Evolutionary conservation across 129 eudicot genomes (phyloP), one percentile per base, ranked within the genome.

Genomic region (Flaveria brownii): DNA sequence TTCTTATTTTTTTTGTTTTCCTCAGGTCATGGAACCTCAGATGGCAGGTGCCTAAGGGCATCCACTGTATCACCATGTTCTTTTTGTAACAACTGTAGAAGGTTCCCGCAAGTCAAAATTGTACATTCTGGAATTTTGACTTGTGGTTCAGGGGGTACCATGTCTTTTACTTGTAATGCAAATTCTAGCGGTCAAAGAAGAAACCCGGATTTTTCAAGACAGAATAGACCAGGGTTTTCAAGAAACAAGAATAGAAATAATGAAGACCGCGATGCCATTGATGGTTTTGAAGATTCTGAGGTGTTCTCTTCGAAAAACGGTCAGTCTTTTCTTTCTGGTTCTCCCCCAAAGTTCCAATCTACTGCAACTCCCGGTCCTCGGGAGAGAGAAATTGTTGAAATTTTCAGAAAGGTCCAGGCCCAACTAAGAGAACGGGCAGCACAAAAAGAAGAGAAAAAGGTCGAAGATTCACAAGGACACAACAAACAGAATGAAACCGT

Each of bases 341-440:
- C 82, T 39, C 67, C 84, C 75, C 79, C 78, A 0, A 91, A 80
- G 60, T 80, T 72, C 76, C 90, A 83, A 71, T 80, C 91, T 2
- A 74, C 96, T 4, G 77, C 96, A 17, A 33, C 87, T 85, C 96
- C 97, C 0, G 97, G 97, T 50, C 92, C 89, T 1, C 79, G 86
- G 49, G 99, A 91, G 77, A 82, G 84, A 80, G 97, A 91, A 83
- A 89, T 95, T 33, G 92, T 95, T 25, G 92, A 91, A 67, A 75
- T 91, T 11, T 95, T 95, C 80, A 75, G 88, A 18, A 89, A 89
- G 70, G 94, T 95, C 54, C 96, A 89, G 84, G 91, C 92, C 28
- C 90, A 89, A 30, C 94, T 95, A 42, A 91, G 97, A 26, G 90
- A 91, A 76, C 82, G 89, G 61, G 88, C 94, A 25, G 90, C 87